Evolutionary conservation across 345 rosid species (phyloP).

Genomic region (Arabidopsis suecica): DNA sequence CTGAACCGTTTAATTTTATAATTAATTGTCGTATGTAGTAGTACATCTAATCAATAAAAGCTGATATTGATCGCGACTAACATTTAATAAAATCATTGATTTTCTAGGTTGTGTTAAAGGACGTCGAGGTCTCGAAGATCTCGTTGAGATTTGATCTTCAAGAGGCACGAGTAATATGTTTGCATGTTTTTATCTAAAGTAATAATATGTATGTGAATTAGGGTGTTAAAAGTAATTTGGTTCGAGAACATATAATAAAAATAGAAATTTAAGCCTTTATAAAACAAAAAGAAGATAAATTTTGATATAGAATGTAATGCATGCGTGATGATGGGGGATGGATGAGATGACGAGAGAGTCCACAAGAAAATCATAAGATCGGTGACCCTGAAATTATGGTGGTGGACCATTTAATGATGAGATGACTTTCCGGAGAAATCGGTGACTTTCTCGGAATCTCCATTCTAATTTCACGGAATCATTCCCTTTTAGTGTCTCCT

Average conservation of each 20-base stretch:
- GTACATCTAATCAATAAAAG: neutral
- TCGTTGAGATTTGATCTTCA: constrained; percentile 9
- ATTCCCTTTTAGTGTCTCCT: neutral
- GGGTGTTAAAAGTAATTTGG: constrained; percentile 39
- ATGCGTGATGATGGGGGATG: constrained; percentile 43
- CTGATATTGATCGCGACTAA: neutral
- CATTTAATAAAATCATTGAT: neutral
- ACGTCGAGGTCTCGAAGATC: constrained; percentile 2
- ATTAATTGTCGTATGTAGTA: neutral
- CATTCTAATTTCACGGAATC: constrained; percentile 24
- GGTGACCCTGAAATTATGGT: constrained; percentile 60
- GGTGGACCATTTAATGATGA: constrained; percentile 65
- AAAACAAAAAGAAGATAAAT: neutral
- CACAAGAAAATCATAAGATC: constrained; percentile 41
- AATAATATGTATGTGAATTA: constrained; percentile 26
- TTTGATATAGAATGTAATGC: constrained; percentile 11
- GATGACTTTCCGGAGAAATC: constrained; percentile 54
- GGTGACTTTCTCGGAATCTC: constrained; percentile 59
- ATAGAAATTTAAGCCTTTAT: too few relatives aligned
- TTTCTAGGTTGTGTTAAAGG: neutral
- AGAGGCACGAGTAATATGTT: neutral
- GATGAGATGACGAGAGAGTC: constrained; percentile 39
- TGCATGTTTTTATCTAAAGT: constrained; percentile 5
- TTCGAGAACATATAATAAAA: neutral
- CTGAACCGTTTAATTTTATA: neutral